A percentile compares a stretch with the other conserved stretches of the same genome.
phyloP scores from a whole-genome alignment of 2,329 filamentous ascomycete species.

The Fusarium sp. region DNA sequence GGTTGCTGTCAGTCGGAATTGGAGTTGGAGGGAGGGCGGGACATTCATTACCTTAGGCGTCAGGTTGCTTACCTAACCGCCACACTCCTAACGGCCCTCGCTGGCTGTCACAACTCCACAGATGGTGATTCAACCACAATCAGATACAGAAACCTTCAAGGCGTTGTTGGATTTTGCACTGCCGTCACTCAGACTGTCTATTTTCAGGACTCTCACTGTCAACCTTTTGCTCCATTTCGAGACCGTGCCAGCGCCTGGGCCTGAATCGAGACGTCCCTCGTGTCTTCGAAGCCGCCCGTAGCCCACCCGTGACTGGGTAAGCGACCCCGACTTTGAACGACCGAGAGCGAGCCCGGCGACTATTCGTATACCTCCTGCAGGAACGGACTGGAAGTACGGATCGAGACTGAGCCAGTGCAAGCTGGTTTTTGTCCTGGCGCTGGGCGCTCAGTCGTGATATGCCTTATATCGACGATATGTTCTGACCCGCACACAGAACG shows the following conservation, averaged over 20 bases:
- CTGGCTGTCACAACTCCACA: conserved; percentile 49
- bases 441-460: conserved; percentile 36
- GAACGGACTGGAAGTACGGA: conserved; percentile 15
- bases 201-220: conserved; percentile 14
- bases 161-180: conserved; percentile 27
- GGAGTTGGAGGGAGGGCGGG: conserved; percentile 11
- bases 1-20: conserved; percentile 26
- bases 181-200: conserved; percentile 4
- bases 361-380: conserved; percentile 27
- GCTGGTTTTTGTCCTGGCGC: conserved; percentile 32
- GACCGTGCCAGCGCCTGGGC: conserved; percentile 10
- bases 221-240: conserved; percentile 19
- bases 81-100: conserved; percentile 40
- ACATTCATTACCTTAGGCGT: conserved; percentile 2
- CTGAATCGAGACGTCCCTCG: conserved; percentile 39
- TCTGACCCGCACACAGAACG: conserved; percentile 50
- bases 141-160: conserved; percentile 24
- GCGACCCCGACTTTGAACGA: conserved; percentile 41
- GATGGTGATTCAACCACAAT: conserved; percentile 51
- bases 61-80: conserved; percentile 34
- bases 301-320: conserved; percentile 49
- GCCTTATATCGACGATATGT: conserved; percentile 32
- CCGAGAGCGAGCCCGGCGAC: conserved; percentile 37
- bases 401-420: conserved; percentile 21
- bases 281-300: conserved; percentile 35